Evolutionary conservation across 164 flowering plant species (phyloP).

Genomic region (Tetracentron sinense): DNA sequence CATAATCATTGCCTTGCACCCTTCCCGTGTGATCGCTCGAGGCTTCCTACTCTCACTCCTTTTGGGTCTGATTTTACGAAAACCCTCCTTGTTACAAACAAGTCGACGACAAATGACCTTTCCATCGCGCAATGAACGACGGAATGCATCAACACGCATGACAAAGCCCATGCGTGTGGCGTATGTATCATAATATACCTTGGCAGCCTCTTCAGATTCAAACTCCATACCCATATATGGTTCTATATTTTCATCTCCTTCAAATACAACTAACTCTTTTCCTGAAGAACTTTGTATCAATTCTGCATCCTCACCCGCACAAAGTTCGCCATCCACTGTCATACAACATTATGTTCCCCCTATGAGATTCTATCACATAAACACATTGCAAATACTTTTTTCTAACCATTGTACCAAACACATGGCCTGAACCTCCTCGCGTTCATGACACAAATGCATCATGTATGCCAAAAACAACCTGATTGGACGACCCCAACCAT

Average conservation of each 20-base stretch:
- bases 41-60: conserved; percentile 33
- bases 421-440: too few relatives aligned
- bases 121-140: conserved; percentile 44
- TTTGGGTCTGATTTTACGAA: conserved; percentile 29
- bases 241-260: conserved; percentile 24
- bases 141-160: conserved; percentile 41
- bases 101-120: conserved; percentile 38
- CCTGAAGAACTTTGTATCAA: conserved; percentile 17
- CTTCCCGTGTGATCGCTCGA: conserved; percentile 36
- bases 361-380: too few relatives aligned
- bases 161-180: conserved; percentile 39
- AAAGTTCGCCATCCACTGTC: conserved; percentile 27
- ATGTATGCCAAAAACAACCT: too few relatives aligned
- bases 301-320: conserved; percentile 19
- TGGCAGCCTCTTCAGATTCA: conserved; percentile 50
- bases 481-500: too few relatives aligned
- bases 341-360: too few relatives aligned
- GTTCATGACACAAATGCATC: too few relatives aligned
- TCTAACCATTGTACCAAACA: too few relatives aligned
- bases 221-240: conserved; percentile 45
- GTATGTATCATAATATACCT: conserved; percentile 36
- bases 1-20: conserved; percentile 48
- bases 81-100: conserved; percentile 48
- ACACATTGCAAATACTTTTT: too few relatives aligned
- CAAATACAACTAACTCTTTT: conserved; percentile 2